Percentiles rank a stretch among this genome's conserved stretches.
phyloP scores from a whole-genome alignment of 148 eudicot species.

The Amaranthus hypochondriacus region DNA sequence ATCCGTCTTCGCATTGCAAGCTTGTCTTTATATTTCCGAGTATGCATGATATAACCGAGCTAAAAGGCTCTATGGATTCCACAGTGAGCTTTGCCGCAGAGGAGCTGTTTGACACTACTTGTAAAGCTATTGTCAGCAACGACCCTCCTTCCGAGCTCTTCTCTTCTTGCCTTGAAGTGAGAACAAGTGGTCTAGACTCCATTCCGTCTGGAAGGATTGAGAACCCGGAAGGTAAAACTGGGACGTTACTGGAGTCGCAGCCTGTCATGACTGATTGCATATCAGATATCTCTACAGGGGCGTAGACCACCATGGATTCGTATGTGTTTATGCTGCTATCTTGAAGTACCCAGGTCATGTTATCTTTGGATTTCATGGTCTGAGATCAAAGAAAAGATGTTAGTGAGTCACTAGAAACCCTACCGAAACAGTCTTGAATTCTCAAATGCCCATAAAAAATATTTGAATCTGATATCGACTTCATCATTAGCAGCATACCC shows the following conservation, averaged over 20 bases:
- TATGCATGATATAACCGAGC: conserved; percentile 58
- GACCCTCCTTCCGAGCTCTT: conserved; percentile 79
- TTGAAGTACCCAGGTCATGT: conserved; percentile 68
- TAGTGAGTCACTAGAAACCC: neutral
- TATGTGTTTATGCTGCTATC: conserved; percentile 70
- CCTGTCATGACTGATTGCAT: conserved; percentile 90
- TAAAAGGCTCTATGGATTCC: conserved; percentile 73
- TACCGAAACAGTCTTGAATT: too few species aligned
- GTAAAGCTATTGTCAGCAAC: conserved; percentile 76
- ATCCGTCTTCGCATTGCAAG: conserved; percentile 80
- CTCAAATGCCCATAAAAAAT: too few species aligned
- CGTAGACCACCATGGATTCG: conserved; percentile 70
- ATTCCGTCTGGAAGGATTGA: conserved; percentile 80
- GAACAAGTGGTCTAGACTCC: conserved; percentile 79
- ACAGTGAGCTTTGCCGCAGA: conserved; percentile 52
- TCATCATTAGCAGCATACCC: too few species aligned
- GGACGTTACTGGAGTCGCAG: conserved; percentile 73
- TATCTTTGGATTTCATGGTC: conserved; percentile 63
- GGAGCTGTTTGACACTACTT: conserved; percentile 62
- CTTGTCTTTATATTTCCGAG: conserved; percentile 62
- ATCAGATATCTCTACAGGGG: conserved; percentile 60
- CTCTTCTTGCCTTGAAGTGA: conserved; percentile 61
- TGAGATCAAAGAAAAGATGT: conserved; percentile 25
- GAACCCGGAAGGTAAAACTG: conserved; percentile 77
- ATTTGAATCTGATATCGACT: too few species aligned